These are phyloP conservation scores for Medicago ruthenica DNA, from an alignment of 306 rosid genomes.

Conservation along the genomic window DNA sequence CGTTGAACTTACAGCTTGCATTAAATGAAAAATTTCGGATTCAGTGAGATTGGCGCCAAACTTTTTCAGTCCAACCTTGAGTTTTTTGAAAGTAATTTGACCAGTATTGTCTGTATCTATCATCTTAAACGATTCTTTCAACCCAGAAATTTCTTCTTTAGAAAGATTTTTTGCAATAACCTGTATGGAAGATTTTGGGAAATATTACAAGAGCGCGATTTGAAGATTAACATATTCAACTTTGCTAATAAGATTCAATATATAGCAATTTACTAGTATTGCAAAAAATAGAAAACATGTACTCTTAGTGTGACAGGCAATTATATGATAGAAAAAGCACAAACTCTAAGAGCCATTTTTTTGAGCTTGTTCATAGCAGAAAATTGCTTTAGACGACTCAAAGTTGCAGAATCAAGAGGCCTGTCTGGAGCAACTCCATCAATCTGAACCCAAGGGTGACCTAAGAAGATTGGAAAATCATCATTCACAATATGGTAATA, in stretches of 20 bases:
- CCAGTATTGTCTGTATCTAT: constrained; percentile 60
- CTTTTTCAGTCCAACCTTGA: constrained; percentile 64
- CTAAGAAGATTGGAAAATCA: constrained; percentile 46
- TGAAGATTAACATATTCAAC: background rate
- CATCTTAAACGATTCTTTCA: constrained; percentile 58
- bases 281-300: background rate
- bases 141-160: constrained; percentile 76
- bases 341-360: constrained; percentile 83
- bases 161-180: constrained; percentile 76
- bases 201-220: constrained; percentile 1
- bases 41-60: constrained; percentile 74
- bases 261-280: too few relatives aligned
- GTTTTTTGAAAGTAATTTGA: constrained; percentile 75
- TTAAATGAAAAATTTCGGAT: constrained; percentile 67
- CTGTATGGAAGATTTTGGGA: constrained; percentile 42
- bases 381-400: constrained; percentile 78
- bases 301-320: background rate
- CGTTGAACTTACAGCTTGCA: constrained; percentile 87
- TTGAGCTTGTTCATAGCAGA: constrained; percentile 81
- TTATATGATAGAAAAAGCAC: constrained; percentile 27
- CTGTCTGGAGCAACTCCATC: constrained; percentile 79
- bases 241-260: too few relatives aligned
- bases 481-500: constrained; percentile 21
- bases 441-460: constrained; percentile 87
- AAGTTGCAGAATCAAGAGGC: constrained; percentile 75